Conservation (phyloP, 116 monocot species). For the Zostera marina region DNA sequence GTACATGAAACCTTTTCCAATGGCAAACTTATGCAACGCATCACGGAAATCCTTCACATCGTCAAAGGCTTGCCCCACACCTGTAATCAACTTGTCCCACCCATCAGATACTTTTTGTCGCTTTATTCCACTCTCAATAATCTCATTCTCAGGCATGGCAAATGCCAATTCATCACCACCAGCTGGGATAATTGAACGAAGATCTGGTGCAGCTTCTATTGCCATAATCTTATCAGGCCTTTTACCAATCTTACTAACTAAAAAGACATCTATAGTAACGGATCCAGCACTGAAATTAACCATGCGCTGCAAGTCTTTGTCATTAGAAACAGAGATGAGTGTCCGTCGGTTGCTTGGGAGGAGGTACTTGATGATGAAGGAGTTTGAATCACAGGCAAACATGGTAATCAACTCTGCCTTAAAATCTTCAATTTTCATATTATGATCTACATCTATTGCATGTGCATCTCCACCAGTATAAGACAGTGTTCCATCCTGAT, state of each 20-base stretch:
- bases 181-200: not conserved
- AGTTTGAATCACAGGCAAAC: too few relatives aligned
- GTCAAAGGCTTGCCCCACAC: slow-evolving; percentile 30
- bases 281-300: slow-evolving; percentile 16
- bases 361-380: slow-evolving; percentile 19
- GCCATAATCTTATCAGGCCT: slow-evolving; percentile 7
- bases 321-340: slow-evolving; percentile 21
- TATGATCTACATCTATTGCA: slow-evolving; percentile 4
- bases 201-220: not conserved
- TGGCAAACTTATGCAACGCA: slow-evolving; percentile 13
- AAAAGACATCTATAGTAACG: slow-evolving; percentile 16
- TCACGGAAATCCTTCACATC: slow-evolving; percentile 23
- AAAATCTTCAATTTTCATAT: slow-evolving; percentile 10
- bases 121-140: slow-evolving; percentile 3
- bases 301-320: slow-evolving; percentile 27
- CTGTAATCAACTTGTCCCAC: not conserved
- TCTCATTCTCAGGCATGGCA: not conserved
- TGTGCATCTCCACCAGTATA: slow-evolving; percentile 18
- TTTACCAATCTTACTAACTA: slow-evolving; percentile 13
- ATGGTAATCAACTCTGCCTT: not conserved
- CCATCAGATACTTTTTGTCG: too few relatives aligned
- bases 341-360: slow-evolving; percentile 19
- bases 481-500: slow-evolving; percentile 6
- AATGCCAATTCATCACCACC: not conserved
- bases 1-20: slow-evolving; percentile 14